Evolutionary conservation across 768 basidiomycete genomes (phyloP), one percentile per base, ranked within the genome.

Genomic region (Lentinula aciculospora): DNA sequence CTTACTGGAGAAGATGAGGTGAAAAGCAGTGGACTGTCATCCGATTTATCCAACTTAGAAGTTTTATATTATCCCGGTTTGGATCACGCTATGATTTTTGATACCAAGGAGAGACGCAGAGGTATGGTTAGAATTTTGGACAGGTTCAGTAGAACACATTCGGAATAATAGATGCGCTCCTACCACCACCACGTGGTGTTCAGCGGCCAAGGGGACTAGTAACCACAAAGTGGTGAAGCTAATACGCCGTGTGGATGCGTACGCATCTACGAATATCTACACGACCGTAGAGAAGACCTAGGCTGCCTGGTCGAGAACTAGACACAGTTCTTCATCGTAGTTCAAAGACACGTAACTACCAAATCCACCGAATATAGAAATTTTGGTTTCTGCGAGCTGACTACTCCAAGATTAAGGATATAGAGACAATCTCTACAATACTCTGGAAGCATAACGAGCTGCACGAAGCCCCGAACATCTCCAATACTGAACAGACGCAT

Each of bases 21-120:
- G 57, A 25, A 63, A 53, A 45, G 36, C 28, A 54, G 39, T 37
- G 75, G 54, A 69, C 7, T 34, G 12, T 37, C 34, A 28, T 34
- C 34, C 10, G 46, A 40, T 53, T 37, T 15, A 4, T 4, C 12
- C 36, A 37, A 15, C 5, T 17, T 37, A 34, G 42, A 57, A 45
- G 75, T 77, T 17, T 48, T 75, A 39, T 75, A 68, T 60, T 71
- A 75, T 57, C 70, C 70, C 2, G 62, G 49, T 3, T 58, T 76
- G 23, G 76, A 77, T 54, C 77, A 78, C 65, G 74, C 76, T 15
- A 74, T 60, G 13, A 68, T 76, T 21, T 76, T 78, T 61, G 75
- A 76, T 59, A 68, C 67, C 2, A 60, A 57, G 45, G 66, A 65
- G 44, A 65, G 71, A 57, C 66, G 68, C 31, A 58, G 51, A 37